These are phyloP conservation scores for Lineolata rhizophorae DNA, from an alignment of 495 filamentous ascomycete genomes.

Conservation along the genomic window DNA sequence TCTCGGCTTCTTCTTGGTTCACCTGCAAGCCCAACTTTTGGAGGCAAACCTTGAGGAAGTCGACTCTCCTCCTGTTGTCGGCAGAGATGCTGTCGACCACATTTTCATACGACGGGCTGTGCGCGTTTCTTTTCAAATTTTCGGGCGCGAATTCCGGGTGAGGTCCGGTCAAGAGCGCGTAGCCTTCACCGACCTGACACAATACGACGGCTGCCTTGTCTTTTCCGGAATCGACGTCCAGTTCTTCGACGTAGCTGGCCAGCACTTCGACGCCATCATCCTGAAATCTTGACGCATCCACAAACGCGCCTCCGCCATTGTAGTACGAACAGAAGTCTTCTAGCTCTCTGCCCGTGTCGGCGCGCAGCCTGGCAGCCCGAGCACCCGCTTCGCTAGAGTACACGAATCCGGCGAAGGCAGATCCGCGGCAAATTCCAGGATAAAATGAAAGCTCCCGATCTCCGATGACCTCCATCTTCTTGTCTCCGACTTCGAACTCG, in stretches of 20 bases:
- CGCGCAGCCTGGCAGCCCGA: conserved; percentile 39
- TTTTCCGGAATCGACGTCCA: conserved; percentile 58
- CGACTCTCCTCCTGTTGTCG: conserved; percentile 46
- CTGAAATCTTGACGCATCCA: conserved; percentile 42
- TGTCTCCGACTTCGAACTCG: conserved; percentile 79
- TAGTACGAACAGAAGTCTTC: conserved; percentile 61
- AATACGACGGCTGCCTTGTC: conserved; percentile 62
- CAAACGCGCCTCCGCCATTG: conserved; percentile 92
- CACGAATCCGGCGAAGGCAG: conserved; percentile 75
- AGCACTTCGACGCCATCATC: conserved; percentile 55
- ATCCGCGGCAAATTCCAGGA: conserved; percentile 64
- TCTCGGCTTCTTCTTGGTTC: conserved; percentile 38
- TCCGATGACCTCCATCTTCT: conserved; percentile 65
- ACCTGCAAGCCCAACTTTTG: conserved; percentile 64
- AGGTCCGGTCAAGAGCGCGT: conserved; percentile 60
- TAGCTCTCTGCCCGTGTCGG: too few species aligned
- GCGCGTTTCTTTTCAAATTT: conserved; percentile 44
- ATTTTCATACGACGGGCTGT: conserved; percentile 40
- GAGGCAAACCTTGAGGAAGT: conserved; percentile 66
- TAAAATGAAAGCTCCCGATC: conserved; percentile 74
- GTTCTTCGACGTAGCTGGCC: conserved; percentile 51
- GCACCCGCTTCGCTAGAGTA: conserved; percentile 82
- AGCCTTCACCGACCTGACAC: conserved; percentile 69
- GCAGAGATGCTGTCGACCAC: conserved; percentile 45
- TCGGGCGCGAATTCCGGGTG: conserved; percentile 88